Conservation (phyloP, 441 rosid genomes). For the Erodium moschatum region DNA sequence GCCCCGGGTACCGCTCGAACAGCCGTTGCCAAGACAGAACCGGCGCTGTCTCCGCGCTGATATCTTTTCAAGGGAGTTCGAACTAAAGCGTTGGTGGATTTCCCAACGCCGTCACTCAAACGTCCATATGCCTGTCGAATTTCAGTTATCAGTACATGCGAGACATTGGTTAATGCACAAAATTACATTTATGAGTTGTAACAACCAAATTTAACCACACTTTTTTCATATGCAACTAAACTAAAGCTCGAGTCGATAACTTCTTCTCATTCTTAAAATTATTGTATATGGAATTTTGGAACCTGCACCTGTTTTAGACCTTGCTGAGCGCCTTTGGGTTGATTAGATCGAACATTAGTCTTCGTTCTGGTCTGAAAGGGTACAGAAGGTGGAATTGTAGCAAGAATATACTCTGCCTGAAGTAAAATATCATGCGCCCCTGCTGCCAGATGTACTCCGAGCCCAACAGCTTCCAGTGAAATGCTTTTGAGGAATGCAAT, state of each 20-base stretch:
- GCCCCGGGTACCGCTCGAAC: slow-evolving; percentile 86
- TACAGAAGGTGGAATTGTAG: slow-evolving; percentile 46
- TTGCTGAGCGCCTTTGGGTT: slow-evolving; percentile 82
- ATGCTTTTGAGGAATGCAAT: slow-evolving; percentile 84
- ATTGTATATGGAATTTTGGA: slow-evolving; percentile 8
- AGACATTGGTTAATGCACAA: not conserved
- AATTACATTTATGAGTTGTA: no score
- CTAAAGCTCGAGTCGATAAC: not conserved
- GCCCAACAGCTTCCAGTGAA: slow-evolving; percentile 91
- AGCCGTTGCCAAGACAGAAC: slow-evolving; percentile 76
- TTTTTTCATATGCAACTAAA: not conserved
- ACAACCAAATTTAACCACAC: not conserved
- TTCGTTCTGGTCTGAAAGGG: slow-evolving; percentile 42
- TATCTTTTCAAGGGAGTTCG: slow-evolving; percentile 64
- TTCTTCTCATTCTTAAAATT: not conserved
- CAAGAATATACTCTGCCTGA: slow-evolving; percentile 61
- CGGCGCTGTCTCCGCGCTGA: slow-evolving; percentile 87
- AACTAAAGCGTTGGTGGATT: slow-evolving; percentile 82
- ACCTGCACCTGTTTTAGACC: slow-evolving; percentile 74
- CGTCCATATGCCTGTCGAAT: slow-evolving; percentile 68
- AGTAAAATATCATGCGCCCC: slow-evolving; percentile 77
- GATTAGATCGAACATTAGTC: slow-evolving; percentile 62
- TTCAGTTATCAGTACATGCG: slow-evolving; percentile 13
- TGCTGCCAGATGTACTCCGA: slow-evolving; percentile 94
- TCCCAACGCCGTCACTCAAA: slow-evolving; percentile 83